These are phyloP conservation scores for Euphorbia pulcherrima DNA, from an alignment of 345 rosid species.

Conservation along the genomic window DNA sequence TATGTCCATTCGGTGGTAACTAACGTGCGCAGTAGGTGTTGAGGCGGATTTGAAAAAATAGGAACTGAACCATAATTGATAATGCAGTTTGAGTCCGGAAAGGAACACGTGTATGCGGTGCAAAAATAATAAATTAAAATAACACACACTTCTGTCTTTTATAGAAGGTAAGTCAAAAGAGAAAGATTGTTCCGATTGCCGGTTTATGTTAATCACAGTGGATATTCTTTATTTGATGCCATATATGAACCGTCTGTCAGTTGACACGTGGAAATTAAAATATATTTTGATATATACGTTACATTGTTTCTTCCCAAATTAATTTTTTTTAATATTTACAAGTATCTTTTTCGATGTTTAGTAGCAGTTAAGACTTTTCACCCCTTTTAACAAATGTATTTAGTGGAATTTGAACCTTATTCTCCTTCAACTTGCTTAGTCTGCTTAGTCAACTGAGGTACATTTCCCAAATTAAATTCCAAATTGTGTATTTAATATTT, in stretches of 20 bases:
- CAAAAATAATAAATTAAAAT: not conserved
- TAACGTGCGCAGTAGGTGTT: conserved; percentile 6
- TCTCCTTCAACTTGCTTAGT: no score
- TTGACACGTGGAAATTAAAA: conserved; percentile 3
- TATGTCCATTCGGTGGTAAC: not conserved
- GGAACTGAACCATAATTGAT: conserved; percentile 5
- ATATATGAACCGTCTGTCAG: not conserved
- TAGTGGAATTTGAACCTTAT: no score
- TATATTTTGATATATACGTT: not conserved
- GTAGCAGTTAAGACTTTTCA: no score
- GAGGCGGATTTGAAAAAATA: conserved; percentile 12
- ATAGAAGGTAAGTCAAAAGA: not conserved
- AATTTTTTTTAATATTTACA: no score
- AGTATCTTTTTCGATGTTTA: no score
- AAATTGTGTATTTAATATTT: no score
- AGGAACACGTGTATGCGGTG: not conserved
- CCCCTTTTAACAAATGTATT: no score
- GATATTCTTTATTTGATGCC: conserved; percentile 4
- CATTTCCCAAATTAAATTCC: no score
- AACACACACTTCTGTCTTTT: not conserved
- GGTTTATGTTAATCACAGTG: not conserved
- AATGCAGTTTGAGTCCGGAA: conserved; percentile 23
- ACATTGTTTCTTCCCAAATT: not conserved
- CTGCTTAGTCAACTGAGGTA: no score
- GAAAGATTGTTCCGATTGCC: not conserved